These are phyloP conservation scores for Helichrysum umbraculigerum DNA, from an alignment of 129 eudicot species.

Conservation along the genomic window DNA sequence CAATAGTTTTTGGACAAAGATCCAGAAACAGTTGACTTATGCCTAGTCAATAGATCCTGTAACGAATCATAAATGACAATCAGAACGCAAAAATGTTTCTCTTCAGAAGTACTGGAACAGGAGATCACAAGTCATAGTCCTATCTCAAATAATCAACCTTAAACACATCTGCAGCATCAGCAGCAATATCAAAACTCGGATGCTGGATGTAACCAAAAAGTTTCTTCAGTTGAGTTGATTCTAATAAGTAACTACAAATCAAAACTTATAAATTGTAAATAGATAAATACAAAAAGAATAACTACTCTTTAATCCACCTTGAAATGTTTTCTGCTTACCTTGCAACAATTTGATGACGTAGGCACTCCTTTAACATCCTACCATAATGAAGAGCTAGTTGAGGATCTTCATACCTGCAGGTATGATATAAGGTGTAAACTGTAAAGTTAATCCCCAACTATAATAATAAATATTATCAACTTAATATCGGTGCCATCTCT, in stretches of 20 bases:
- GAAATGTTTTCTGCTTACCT: conserved; percentile 37
- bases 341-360: conserved; percentile 81
- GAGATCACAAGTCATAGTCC: neutral
- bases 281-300: neutral
- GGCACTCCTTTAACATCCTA: conserved; percentile 76
- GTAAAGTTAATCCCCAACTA: neutral
- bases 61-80: conserved; percentile 19
- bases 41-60: conserved; percentile 87
- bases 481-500: neutral
- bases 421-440: neutral
- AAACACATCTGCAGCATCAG: conserved; percentile 73
- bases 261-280: neutral
- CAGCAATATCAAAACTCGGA: conserved; percentile 81
- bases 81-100: neutral
- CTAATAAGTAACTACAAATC: conserved; percentile 53
- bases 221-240: conserved; percentile 58
- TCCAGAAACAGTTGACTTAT: conserved; percentile 80
- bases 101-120: neutral
- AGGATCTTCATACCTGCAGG: conserved; percentile 59
- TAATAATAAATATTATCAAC: neutral
- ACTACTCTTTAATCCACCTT: neutral
- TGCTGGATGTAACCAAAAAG: conserved; percentile 72
- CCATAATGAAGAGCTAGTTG: conserved; percentile 69
- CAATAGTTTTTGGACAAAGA: conserved; percentile 57
- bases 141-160: conserved; percentile 46